Percentiles rank a stretch among this genome's conserved stretches.
These are phyloP conservation scores for Phaeosphaeria sp. DNA, from an alignment of 2,329 filamentous ascomycete species.

Conservation along the genomic window DNA sequence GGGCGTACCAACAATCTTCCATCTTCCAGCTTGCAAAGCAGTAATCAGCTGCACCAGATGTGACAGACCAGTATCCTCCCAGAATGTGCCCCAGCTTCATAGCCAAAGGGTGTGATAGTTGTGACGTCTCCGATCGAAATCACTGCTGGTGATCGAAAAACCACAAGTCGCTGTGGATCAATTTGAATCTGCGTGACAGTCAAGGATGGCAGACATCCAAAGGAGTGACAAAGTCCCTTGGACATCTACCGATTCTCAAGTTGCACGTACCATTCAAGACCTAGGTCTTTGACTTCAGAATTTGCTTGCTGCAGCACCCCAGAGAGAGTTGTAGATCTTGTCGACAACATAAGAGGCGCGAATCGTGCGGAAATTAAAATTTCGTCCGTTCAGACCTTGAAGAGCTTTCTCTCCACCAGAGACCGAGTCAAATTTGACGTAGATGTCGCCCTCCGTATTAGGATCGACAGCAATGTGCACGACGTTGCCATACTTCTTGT, in stretches of 20 bases:
- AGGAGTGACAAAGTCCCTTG: slow-evolving; percentile 8
- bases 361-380: slow-evolving; percentile 92
- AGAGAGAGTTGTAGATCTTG: slow-evolving; percentile 97
- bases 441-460: slow-evolving; percentile 94
- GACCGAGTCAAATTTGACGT: slow-evolving; percentile 97
- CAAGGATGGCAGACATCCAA: slow-evolving; percentile 6
- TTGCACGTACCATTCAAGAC: slow-evolving; percentile 21
- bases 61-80: not conserved
- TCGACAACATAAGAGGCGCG: slow-evolving; percentile 96
- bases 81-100: not conserved
- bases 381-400: slow-evolving; percentile 95
- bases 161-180: not conserved
- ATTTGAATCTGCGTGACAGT: slow-evolving; percentile 1
- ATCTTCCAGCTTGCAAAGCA: not conserved
- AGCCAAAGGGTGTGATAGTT: not conserved
- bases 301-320: slow-evolving; percentile 37
- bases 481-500: slow-evolving; percentile 94
- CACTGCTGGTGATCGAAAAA: not conserved
- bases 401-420: slow-evolving; percentile 96
- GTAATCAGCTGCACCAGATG: not conserved
- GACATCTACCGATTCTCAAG: not conserved
- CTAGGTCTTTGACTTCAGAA: slow-evolving; percentile 20
- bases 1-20: slow-evolving; percentile 4
- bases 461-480: slow-evolving; percentile 96
- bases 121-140: not conserved